Evolutionary conservation across 257 asterid genomes (phyloP).

Genomic region (Penstemon barbatus): DNA sequence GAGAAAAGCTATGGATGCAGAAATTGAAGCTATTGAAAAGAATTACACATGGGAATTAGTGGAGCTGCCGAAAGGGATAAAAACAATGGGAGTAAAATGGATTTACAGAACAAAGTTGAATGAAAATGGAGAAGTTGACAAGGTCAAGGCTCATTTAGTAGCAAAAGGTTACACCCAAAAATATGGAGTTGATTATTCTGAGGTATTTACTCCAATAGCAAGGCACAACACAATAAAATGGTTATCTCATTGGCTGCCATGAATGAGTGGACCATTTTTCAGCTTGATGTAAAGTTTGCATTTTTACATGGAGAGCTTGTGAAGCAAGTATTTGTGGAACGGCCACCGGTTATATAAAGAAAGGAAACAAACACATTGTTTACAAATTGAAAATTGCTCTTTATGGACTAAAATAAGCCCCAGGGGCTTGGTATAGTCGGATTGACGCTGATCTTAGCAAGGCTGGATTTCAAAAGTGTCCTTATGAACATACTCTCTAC

Average conservation of each 20-base stretch:
- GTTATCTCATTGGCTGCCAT: conserved; percentile 9
- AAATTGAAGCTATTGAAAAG: background rate
- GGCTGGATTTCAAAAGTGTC: background rate
- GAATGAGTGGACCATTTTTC: conserved; percentile 1
- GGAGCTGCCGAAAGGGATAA: background rate
- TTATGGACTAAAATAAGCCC: conserved; percentile 4
- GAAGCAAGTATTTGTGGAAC: conserved; percentile 5
- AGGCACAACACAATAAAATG: background rate
- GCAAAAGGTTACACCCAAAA: conserved; percentile 8
- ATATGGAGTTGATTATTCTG: conserved; percentile 14
- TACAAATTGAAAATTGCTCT: background rate
- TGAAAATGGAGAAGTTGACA: background rate
- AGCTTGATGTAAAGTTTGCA: conserved; percentile 14
- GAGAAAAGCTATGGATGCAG: conserved; percentile 14
- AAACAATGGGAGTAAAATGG: background rate
- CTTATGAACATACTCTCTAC: background rate
- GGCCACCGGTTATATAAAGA: background rate
- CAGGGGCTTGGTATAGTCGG: conserved; percentile 4
- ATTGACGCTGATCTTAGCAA: background rate
- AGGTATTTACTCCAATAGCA: conserved; percentile 20
- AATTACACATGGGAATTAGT: conserved; percentile 7
- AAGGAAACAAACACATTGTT: background rate
- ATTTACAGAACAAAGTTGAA: conserved; percentile 1
- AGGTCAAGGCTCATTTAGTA: background rate
- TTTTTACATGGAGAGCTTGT: conserved; percentile 3